phyloP scores from a whole-genome alignment of 148 eudicot species.

The Vaccinium corymbosum region DNA sequence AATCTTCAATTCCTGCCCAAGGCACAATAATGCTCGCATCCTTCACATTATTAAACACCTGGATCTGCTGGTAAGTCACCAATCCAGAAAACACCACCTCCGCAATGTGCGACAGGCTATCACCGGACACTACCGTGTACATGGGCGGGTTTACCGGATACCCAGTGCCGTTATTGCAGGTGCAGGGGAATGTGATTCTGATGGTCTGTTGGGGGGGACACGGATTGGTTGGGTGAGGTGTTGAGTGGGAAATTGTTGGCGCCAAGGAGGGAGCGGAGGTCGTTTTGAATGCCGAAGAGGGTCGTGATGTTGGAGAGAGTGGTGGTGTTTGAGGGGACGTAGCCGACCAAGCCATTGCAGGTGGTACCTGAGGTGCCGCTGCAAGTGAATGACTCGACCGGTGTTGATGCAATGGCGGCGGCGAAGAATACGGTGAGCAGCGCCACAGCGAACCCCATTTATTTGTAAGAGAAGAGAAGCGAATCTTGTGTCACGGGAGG shows the following conservation, averaged over 20 bases:
- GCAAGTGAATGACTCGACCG: constrained; percentile 39
- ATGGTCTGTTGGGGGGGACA: constrained; percentile 30
- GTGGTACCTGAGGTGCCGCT: constrained; percentile 22
- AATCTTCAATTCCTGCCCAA: constrained; percentile 59
- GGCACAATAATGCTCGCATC: constrained; percentile 24
- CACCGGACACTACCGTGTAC: constrained; percentile 49
- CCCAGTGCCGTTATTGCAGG: constrained; percentile 57
- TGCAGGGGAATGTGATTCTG: constrained; percentile 66
- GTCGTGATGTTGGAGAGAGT: constrained; percentile 40
- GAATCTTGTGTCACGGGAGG: not conserved
- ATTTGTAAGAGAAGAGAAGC: not conserved
- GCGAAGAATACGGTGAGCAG: not conserved
- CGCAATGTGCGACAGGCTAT: constrained; percentile 53
- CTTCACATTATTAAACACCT: constrained; percentile 39
- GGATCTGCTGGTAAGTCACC: constrained; percentile 48
- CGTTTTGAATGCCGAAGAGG: constrained; percentile 45
- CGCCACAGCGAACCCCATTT: not conserved
- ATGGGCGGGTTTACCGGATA: constrained; percentile 40
- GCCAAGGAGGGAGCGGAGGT: constrained; percentile 47
- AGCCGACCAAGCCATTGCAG: constrained; percentile 56
- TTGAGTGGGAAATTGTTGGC: constrained; percentile 54
- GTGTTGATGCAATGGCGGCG: not conserved
- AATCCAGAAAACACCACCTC: constrained; percentile 45
- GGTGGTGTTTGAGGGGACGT: constrained; percentile 60
- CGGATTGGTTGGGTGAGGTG: constrained; percentile 28